Conservation (phyloP, 345 rosid species). For the Linum tenue region DNA sequence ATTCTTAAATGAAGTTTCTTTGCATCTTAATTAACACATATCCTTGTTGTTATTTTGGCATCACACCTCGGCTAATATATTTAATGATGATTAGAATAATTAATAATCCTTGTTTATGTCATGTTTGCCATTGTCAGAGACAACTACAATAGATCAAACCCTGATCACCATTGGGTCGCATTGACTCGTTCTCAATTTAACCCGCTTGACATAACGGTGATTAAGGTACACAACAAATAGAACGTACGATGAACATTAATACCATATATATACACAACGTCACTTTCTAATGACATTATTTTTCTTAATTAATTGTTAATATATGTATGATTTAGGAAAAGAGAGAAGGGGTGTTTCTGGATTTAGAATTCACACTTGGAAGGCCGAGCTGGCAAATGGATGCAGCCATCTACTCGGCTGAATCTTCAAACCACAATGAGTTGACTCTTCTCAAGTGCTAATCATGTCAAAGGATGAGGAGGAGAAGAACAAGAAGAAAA, state of each 20-base stretch:
- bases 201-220: conserved; percentile 35
- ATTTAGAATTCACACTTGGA: conserved; percentile 86
- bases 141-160: too few relatives aligned
- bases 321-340: conserved; percentile 6
- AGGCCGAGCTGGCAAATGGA: conserved; percentile 64
- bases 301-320: too few relatives aligned
- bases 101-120: too few relatives aligned
- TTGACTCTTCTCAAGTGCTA: conserved; percentile 60
- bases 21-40: neutral
- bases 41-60: neutral
- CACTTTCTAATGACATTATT: neutral
- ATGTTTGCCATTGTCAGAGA: too few relatives aligned
- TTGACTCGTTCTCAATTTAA: conserved; percentile 24
- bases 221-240: neutral
- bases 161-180: conserved; percentile 8
- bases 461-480: neutral
- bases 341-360: conserved; percentile 31
- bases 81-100: neutral
- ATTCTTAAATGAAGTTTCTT: too few relatives aligned
- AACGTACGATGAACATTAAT: neutral
- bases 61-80: neutral
- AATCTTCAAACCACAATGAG: conserved; percentile 38
- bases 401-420: conserved; percentile 34
- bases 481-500: too few relatives aligned
- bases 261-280: neutral